Percentiles rank a stretch among this genome's conserved stretches.
These are phyloP conservation scores for Marasmius tenuissimus DNA, from an alignment of 1,284 basidiomycete genomes.

Conservation along the genomic window DNA sequence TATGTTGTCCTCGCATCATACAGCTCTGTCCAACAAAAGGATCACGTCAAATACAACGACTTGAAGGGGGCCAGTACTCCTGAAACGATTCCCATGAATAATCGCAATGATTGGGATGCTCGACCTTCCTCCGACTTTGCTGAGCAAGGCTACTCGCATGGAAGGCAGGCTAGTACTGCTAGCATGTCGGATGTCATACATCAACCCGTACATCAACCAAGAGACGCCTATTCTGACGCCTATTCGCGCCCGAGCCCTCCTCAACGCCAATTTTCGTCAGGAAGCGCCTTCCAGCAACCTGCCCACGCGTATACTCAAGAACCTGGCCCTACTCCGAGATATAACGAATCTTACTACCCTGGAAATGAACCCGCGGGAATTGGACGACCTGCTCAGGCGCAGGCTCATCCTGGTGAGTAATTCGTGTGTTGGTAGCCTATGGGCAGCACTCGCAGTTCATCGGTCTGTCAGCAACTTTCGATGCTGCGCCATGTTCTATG, in stretches of 20 bases:
- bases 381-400: slow-evolving; percentile 38
- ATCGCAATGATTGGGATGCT: slow-evolving; percentile 73
- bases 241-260: slow-evolving; percentile 25
- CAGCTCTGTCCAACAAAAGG: slow-evolving; percentile 69
- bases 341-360: slow-evolving; percentile 32
- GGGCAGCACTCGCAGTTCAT: slow-evolving; percentile 21
- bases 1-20: slow-evolving; percentile 74
- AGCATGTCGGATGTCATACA: slow-evolving; percentile 58
- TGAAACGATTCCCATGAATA: slow-evolving; percentile 61
- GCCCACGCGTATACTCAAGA: slow-evolving; percentile 43
- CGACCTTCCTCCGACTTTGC: slow-evolving; percentile 53
- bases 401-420: slow-evolving; percentile 53
- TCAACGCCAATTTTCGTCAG: slow-evolving; percentile 17
- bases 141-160: slow-evolving; percentile 39
- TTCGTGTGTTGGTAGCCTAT: slow-evolving; percentile 14
- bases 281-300: slow-evolving; percentile 21
- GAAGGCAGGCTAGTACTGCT: slow-evolving; percentile 50
- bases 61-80: slow-evolving; percentile 68
- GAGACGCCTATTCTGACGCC: slow-evolving; percentile 36
- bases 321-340: slow-evolving; percentile 42
- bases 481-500: slow-evolving; percentile 2
- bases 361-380: slow-evolving; percentile 26
- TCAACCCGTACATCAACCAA: slow-evolving; percentile 47
- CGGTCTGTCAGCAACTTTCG: slow-evolving; percentile 21
- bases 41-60: slow-evolving; percentile 80